Evolutionary conservation across 352 stramenopile species (phyloP).

Genomic region (Phytophthora tentaculata): DNA sequence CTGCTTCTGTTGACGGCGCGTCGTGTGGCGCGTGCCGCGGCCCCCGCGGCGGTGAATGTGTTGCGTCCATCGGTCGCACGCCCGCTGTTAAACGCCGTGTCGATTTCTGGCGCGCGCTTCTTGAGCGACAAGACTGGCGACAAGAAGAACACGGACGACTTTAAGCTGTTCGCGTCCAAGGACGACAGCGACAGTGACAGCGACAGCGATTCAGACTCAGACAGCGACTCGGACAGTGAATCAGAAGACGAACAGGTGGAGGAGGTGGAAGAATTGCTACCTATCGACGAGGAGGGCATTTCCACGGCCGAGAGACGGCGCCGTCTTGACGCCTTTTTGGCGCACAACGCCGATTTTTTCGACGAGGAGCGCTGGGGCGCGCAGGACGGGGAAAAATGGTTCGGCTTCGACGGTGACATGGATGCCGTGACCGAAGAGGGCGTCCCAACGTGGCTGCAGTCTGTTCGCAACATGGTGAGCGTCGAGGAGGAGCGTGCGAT

Average conservation of each 20-base stretch:
- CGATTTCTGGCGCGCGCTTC: constrained; percentile 20
- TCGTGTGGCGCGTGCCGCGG: constrained; percentile 32
- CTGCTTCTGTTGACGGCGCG: constrained; percentile 49
- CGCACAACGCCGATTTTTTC: constrained; percentile 65
- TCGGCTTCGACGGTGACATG: constrained; percentile 81
- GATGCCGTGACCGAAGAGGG: constrained; percentile 80
- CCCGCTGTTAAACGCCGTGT: constrained; percentile 18
- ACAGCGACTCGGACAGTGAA: constrained; percentile 42
- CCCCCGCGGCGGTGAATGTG: constrained; percentile 15
- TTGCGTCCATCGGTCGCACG: constrained; percentile 11
- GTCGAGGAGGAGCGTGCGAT: constrained; percentile 72
- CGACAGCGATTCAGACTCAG: constrained; percentile 20
- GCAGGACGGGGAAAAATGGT: constrained; percentile 76
- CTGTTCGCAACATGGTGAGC: constrained; percentile 71
- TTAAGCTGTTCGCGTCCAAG: constrained; percentile 36
- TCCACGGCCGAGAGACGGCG: constrained; percentile 31
- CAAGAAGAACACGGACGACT: constrained; percentile 29
- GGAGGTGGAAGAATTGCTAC: constrained; percentile 30
- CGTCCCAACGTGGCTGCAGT: constrained; percentile 84
- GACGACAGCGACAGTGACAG: constrained; percentile 13
- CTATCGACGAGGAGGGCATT: constrained; percentile 48
- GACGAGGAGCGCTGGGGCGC: constrained; percentile 74
- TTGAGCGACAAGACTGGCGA: constrained; percentile 25
- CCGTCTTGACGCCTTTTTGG: constrained; percentile 36
- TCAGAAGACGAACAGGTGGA: constrained; percentile 28